phyloP scores from a whole-genome alignment of 2,329 filamentous ascomycete species.

The Claviceps pazoutovae region DNA sequence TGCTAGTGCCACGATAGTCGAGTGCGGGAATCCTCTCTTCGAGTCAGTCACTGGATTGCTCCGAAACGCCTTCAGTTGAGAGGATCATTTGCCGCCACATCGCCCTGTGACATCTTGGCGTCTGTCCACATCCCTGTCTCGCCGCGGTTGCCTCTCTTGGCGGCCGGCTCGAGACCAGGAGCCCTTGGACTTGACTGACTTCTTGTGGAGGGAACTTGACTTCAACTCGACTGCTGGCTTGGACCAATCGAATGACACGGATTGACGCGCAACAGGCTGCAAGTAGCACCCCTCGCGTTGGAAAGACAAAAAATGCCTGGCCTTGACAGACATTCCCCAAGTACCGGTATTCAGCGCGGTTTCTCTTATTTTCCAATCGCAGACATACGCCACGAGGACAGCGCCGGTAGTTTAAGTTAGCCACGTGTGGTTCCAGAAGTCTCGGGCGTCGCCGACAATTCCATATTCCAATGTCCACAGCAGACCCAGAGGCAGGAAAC shows the following conservation, averaged over 20 bases:
- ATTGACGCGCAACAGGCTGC: neutral
- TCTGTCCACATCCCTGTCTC: neutral
- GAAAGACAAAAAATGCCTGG: neutral
- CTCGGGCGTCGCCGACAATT: slow-evolving; percentile 1
- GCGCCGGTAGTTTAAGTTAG: neutral
- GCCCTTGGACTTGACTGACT: neutral
- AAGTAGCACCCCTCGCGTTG: neutral
- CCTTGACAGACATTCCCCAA: neutral
- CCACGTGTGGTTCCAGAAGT: neutral
- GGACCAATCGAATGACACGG: neutral
- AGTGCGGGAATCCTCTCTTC: neutral
- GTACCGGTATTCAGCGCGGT: neutral
- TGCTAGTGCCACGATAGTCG: neutral
- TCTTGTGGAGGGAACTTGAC: too few relatives aligned
- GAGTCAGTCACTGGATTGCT: neutral
- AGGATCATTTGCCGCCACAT: neutral
- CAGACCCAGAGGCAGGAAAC: neutral
- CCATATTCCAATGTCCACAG: neutral
- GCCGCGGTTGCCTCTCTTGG: neutral
- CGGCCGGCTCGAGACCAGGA: neutral
- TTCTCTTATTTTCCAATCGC: neutral
- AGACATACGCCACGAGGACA: neutral
- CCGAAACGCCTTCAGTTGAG: neutral
- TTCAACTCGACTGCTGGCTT: neutral
- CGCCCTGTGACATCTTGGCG: neutral